Evolutionary conservation across 2,329 filamentous ascomycete genomes (phyloP).

Genomic region (Beauveria bassiana): DNA sequence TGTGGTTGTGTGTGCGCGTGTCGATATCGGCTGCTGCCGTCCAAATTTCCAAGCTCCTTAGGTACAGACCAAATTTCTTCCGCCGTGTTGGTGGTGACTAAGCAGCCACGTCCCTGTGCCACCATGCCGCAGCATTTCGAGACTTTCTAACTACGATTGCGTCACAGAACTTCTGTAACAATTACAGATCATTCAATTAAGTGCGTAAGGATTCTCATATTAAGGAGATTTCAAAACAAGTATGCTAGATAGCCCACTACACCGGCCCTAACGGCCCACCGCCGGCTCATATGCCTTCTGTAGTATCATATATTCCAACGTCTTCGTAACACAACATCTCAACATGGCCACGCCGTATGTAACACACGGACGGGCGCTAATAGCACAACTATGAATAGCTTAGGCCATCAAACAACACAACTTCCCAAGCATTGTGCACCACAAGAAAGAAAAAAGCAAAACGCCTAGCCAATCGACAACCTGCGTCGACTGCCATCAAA

Average conservation of each 20-base stretch:
- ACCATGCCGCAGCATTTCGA: background rate
- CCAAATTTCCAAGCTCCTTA: slow-evolving; percentile 1
- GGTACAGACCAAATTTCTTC: slow-evolving; percentile 4
- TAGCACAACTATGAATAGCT: background rate
- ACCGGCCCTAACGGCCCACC: background rate
- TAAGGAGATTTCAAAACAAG: background rate
- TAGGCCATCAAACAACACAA: background rate
- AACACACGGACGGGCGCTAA: background rate
- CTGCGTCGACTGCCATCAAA: slow-evolving; percentile 1
- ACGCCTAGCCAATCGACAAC: slow-evolving; percentile 8
- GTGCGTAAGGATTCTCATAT: slow-evolving; percentile 2
- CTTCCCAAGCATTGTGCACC: background rate
- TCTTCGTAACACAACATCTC: background rate
- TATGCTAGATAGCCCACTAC: slow-evolving; percentile 5
- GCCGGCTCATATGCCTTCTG: background rate
- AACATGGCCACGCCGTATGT: background rate
- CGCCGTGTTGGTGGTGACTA: slow-evolving; percentile 5
- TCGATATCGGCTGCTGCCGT: background rate
- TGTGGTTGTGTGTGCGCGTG: slow-evolving; percentile 14
- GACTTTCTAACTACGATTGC: background rate
- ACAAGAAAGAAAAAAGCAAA: background rate
- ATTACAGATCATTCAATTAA: background rate
- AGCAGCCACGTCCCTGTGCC: background rate
- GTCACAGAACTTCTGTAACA: background rate
- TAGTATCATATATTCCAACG: slow-evolving; percentile 9